Percentiles rank a stretch among this genome's conserved stretches.
Conservation (phyloP, 176 grass and related monocot genomes). For the Aegilops speltoides region DNA sequence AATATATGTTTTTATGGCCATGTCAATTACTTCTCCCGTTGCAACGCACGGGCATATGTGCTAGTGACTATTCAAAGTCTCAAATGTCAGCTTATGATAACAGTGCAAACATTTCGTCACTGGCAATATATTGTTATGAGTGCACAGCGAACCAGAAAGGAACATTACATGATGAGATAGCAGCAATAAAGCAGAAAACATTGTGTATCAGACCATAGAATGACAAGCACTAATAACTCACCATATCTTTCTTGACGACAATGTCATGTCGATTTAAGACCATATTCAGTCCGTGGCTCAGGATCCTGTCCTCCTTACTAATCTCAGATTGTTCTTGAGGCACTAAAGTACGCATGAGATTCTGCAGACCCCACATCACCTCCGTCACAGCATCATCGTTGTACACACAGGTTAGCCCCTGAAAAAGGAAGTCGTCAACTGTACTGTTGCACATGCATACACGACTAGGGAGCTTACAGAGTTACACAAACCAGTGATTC, state of each 20-base stretch:
- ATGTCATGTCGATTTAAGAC: not conserved
- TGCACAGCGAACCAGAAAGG: not conserved
- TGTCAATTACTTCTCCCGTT: no score
- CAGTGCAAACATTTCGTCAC: not conserved
- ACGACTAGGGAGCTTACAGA: not conserved
- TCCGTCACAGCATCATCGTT: not conserved
- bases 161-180: not conserved
- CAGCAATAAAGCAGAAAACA: not conserved
- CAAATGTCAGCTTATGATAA: not conserved
- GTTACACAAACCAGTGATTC: not conserved
- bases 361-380: not conserved
- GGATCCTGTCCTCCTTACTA: not conserved
- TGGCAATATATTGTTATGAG: not conserved
- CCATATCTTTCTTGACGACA: not conserved
- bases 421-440: not conserved
- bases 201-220: not conserved
- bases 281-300: not conserved
- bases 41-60: no score
- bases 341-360: not conserved
- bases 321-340: not conserved
- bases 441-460: not conserved
- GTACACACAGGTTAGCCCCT: not conserved
- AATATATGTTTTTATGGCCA: no score
- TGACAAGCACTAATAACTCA: not conserved
- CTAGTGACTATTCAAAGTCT: not conserved